phyloP scores from a whole-genome alignment of 1,139 yeast species.

The Casaregolazyma lundiana region DNA sequence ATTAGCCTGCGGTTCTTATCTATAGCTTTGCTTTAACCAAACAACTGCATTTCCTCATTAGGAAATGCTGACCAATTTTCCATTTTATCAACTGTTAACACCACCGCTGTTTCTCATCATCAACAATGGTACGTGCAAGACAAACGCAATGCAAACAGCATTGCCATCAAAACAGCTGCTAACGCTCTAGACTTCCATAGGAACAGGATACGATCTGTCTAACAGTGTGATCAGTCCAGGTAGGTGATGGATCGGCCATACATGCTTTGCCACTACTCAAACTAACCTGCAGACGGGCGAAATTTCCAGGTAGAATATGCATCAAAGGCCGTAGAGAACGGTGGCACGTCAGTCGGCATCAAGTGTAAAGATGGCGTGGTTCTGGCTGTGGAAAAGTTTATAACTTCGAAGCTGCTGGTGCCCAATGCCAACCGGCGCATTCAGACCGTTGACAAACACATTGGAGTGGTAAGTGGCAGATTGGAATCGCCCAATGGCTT shows the following conservation, averaged over 20 bases:
- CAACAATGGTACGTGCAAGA: neutral
- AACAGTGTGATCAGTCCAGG: slow-evolving; percentile 70
- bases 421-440: slow-evolving; percentile 86
- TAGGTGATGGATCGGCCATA: slow-evolving; percentile 17
- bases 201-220: slow-evolving; percentile 95
- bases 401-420: slow-evolving; percentile 79
- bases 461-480: slow-evolving; percentile 64
- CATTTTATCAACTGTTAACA: too few species aligned
- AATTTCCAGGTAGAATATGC: slow-evolving; percentile 99
- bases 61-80: too few species aligned
- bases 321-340: slow-evolving; percentile 94
- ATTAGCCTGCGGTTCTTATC: too few species aligned
- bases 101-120: neutral
- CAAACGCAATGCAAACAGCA: neutral
- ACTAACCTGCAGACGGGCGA: slow-evolving; percentile 64
- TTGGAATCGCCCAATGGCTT: neutral
- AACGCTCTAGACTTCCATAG: slow-evolving; percentile 68
- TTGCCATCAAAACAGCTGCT: neutral
- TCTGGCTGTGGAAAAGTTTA: slow-evolving; percentile 90
- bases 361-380: slow-evolving; percentile 91
- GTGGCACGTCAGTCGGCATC: slow-evolving; percentile 92
- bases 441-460: slow-evolving; percentile 87
- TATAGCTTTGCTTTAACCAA: too few species aligned
- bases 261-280: slow-evolving; percentile 2
- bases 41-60: too few species aligned